Conservation (phyloP, 139 green algal genomes). For the Picochlorum sp. region DNA sequence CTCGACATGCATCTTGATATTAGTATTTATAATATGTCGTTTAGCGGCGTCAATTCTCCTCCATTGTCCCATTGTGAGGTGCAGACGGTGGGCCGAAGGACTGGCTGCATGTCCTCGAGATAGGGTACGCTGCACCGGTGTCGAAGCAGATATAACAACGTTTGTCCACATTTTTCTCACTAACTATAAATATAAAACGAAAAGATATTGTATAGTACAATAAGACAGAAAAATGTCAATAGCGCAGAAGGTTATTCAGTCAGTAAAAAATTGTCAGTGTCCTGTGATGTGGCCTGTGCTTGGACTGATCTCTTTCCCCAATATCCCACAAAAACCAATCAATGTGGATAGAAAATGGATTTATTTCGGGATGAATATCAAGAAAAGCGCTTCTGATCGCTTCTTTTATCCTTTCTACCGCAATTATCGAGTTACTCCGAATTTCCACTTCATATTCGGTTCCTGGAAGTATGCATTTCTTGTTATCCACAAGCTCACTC, state of each 20-base stretch:
- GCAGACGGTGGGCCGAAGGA: not conserved
- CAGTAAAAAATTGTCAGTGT: constrained; percentile 69
- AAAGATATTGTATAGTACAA: not conserved
- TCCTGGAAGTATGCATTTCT: constrained; percentile 31
- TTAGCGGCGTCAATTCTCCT: not conserved
- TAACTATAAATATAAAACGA: not conserved
- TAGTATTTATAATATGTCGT: not conserved
- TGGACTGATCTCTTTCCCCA: constrained; percentile 35
- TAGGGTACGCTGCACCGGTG: not conserved
- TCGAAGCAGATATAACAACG: not conserved
- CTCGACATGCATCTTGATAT: not conserved
- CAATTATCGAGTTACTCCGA: constrained; percentile 46
- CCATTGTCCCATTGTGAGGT: not conserved
- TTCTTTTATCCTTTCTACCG: constrained; percentile 49
- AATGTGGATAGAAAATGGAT: constrained; percentile 42
- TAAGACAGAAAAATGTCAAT: no score
- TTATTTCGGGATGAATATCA: no score
- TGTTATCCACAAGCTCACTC: constrained; percentile 18
- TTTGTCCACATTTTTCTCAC: not conserved
- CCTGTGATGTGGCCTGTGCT: constrained; percentile 54
- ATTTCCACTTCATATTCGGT: constrained; percentile 63
- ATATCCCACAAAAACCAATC: constrained; percentile 81
- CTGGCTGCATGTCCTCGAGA: not conserved
- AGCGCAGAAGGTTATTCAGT: not conserved
- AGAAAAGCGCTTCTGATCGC: not conserved